Conservation (phyloP, 495 filamentous ascomycete genomes). For the Lineolata rhizophorae region DNA sequence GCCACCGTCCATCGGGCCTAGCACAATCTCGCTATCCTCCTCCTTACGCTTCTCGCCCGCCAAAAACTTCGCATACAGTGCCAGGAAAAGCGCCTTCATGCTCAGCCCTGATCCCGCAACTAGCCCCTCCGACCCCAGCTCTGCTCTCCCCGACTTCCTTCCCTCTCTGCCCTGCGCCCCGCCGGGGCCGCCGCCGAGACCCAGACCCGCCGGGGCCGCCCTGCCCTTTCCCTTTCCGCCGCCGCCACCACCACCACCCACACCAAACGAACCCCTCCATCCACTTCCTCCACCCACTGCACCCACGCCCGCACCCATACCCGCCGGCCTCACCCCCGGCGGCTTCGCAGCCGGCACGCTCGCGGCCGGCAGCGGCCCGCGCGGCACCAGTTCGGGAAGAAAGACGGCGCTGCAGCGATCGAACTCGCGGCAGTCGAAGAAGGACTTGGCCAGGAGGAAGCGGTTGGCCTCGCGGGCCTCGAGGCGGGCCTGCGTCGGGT, state of each 20-base stretch:
- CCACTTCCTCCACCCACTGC: too few relatives aligned
- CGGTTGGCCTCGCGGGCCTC: constrained; percentile 62
- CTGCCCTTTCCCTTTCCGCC: too few relatives aligned
- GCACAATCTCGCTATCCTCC: constrained; percentile 92
- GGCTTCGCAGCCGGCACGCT: too few relatives aligned
- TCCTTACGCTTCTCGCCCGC: constrained; percentile 90
- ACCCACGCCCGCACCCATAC: too few relatives aligned
- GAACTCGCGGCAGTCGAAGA: constrained; percentile 89
- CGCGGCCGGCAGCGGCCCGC: neutral
- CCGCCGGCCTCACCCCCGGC: too few relatives aligned
- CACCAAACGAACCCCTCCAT: too few relatives aligned
- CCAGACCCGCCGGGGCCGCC: too few relatives aligned
- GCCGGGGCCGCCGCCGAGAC: too few relatives aligned
- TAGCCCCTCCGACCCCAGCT: too few relatives aligned
- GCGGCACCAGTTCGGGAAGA: constrained; percentile 46
- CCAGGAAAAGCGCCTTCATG: constrained; percentile 80
- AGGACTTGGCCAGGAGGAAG: constrained; percentile 82
- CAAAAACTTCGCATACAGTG: constrained; percentile 78
- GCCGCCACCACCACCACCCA: too few relatives aligned
- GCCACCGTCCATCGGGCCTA: constrained; percentile 79
- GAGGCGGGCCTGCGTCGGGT: constrained; percentile 53
- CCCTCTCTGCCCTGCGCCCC: too few relatives aligned
- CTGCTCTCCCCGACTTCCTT: too few relatives aligned
- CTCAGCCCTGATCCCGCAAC: constrained; percentile 49
- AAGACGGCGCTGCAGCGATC: constrained; percentile 88